Evolutionary conservation across 495 filamentous ascomycete genomes (phyloP), one percentile per base, ranked within the genome.

Genomic region (Bacidia gigantensis): DNA sequence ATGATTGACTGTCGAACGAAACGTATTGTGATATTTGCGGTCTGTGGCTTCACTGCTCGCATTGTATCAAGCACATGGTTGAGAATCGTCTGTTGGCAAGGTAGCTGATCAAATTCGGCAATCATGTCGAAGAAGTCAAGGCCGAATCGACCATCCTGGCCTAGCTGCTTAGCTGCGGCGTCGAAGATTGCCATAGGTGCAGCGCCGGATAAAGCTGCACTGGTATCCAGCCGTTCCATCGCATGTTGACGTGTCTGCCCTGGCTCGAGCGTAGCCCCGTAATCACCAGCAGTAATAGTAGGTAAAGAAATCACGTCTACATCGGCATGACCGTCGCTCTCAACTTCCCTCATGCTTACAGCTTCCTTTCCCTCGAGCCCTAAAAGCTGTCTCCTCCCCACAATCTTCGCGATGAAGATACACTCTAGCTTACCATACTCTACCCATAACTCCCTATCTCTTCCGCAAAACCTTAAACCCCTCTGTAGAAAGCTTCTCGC

Each of bases 171-270:
- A 72, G 83, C 81, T 1, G 87, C 86, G 12, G 84, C 75, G 61
- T 94, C 89, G 57, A 96, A 97, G 35, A 97, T 86, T 26, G 90
- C 89, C 46, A 89, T 74, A 2, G 93, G 89, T 56, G 97, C 93
- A 3, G 89, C 89, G 7, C 92, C 92, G 45, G 82, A 84, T 26
- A 96, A 69, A 12, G 86, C 87, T 11, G 92, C 88, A 39, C 87
- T 87, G 48, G 82, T 74, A 42, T 79, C 76, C 9, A 93, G 76
- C 55, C 81, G 75, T 54, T 82, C 64, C 38, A 83, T 63, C 1
- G 77, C 72, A 20, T 64, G 63, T 47, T 73, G 57, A 51, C 82
- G 73, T 3, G 69, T 62, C 39, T 74, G 70, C 18, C 26, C 44
- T n/a, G 21, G 3, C 9, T 11, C 10, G 3, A n/a, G 9, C 50